phyloP scores from a whole-genome alignment of 148 eudicot genomes.

The Vaccinium darrowii region DNA sequence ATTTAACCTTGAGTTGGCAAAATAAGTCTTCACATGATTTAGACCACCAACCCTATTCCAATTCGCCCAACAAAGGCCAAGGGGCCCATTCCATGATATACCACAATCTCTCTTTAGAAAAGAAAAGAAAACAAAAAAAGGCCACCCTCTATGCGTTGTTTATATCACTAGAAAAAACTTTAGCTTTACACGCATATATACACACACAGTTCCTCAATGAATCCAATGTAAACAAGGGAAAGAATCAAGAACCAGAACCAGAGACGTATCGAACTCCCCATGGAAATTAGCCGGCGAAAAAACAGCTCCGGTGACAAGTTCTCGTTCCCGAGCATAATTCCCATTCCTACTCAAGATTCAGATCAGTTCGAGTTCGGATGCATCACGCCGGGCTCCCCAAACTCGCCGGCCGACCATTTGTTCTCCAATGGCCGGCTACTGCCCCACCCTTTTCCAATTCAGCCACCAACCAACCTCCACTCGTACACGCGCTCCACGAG shows the following conservation, averaged over 20 bases:
- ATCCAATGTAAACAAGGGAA: background rate
- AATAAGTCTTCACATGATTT: conserved; percentile 25
- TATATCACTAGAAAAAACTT: background rate
- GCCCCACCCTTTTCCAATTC: conserved; percentile 61
- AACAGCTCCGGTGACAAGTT: conserved; percentile 45
- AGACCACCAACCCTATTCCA: conserved; percentile 36
- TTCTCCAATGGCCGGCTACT: conserved; percentile 72
- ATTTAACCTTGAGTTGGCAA: conserved; percentile 52
- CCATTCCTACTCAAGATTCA: conserved; percentile 14
- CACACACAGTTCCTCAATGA: background rate
- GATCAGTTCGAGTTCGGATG: conserved; percentile 57
- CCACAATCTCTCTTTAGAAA: background rate
- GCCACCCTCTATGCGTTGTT: background rate
- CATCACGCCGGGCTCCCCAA: conserved; percentile 34
- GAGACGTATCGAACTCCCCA: background rate
- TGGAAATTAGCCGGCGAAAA: conserved; percentile 22
- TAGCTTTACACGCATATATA: conserved; percentile 20
- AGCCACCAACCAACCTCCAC: conserved; percentile 10
- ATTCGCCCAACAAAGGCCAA: conserved; percentile 44
- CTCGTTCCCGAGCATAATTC: conserved; percentile 28
- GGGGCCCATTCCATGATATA: background rate
- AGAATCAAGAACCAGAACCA: background rate
- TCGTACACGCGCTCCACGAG: conserved; percentile 42
- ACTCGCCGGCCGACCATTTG: conserved; percentile 79
- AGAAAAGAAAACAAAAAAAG: background rate